A percentile compares a stretch with the other conserved stretches of the same genome.
These are phyloP conservation scores for Cladochytrium replicatum DNA, from an alignment of 192 early-diverging fungal species.

Conservation along the genomic window DNA sequence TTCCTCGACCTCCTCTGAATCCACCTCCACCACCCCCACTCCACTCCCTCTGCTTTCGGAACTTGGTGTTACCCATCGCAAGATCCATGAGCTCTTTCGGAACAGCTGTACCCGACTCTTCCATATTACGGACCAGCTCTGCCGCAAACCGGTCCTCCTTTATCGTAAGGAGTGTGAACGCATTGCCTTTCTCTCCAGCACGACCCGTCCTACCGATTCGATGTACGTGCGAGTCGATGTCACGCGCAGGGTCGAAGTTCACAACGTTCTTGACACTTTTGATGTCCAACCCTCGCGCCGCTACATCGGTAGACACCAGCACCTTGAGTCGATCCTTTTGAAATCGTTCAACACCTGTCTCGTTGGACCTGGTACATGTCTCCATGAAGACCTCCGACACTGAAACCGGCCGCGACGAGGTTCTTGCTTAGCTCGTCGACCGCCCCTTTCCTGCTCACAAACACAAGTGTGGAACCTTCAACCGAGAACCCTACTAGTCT, in stretches of 20 bases:
- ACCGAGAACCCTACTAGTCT: slow-evolving; percentile 37
- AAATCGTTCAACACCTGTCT: slow-evolving; percentile 61
- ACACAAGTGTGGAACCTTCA: slow-evolving; percentile 65
- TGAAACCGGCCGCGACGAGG: slow-evolving; percentile 44
- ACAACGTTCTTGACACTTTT: slow-evolving; percentile 62
- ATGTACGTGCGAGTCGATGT: slow-evolving; percentile 79
- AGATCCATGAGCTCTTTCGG: too few relatives aligned
- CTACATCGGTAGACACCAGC: slow-evolving; percentile 75
- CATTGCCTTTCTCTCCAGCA: slow-evolving; percentile 81
- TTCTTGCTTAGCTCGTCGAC: slow-evolving; percentile 61
- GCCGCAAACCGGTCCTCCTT: slow-evolving; percentile 60
- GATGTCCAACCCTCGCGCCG: slow-evolving; percentile 73
- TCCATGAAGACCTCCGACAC: slow-evolving; percentile 61
- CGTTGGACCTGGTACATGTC: slow-evolving; percentile 68
- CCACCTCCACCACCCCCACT: slow-evolving; percentile 36
- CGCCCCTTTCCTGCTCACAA: slow-evolving; percentile 61
- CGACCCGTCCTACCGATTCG: slow-evolving; percentile 97
- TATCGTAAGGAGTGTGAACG: slow-evolving; percentile 79
- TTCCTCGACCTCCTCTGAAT: slow-evolving; percentile 30
- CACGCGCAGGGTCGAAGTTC: slow-evolving; percentile 69
- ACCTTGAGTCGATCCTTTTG: slow-evolving; percentile 60
- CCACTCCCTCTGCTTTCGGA: slow-evolving; percentile 35
- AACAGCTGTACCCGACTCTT: too few relatives aligned
- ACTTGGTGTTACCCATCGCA: too few relatives aligned
- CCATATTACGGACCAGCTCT: too few relatives aligned